Base-by-base conservation (phyloP, 2,329 filamentous ascomycete species). In the Penicillium sclerotiorum region DNA sequence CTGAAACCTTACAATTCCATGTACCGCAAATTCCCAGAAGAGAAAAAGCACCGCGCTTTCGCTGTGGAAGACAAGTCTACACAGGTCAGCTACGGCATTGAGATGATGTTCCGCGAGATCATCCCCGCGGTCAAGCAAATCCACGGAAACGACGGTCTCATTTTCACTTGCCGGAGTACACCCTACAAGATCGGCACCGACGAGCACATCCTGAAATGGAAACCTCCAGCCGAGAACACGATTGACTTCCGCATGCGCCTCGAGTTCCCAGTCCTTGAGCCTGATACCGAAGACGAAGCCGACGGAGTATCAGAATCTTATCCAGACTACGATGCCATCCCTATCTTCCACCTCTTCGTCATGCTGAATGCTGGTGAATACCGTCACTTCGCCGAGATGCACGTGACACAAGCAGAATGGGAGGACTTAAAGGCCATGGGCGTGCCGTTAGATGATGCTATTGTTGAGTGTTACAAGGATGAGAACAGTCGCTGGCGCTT, bases 131-230 rank as follows among this genome's bases (percentile, higher is more conserved):
- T 99, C 28, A 87, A 86, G 59, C 68, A 68, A 41, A 71, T 76
- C 33, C 94, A 99, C 68, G 92, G 93, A 55, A 97, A 96, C 69
- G 94, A 99, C 69, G 94, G 94, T 5, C 81, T 99, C 39, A 96
- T 99, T 65, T 99, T 97, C 73, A 97, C 94, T n/a, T 96, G 93
- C 74, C 85, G 89, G 56, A 87, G 85, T 61, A 90, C 89, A 15
- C 81, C 87, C 8, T 99, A 99, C 76, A 86, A 87, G 61, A 87
- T 88, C 58, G 94, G 94, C 59, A 99, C 94, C 11, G 94, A 99
- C 71, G 83, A 84, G 42, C 87, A 96, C 69, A 99, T 96, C 56
- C 78, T 99, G 32, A 99, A 99, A 72, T 99, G 94, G 94, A 99
- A 99, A 73, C 91, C 93, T 0, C 90, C 90, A 4, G 80, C 89